A percentile compares a stretch with the other conserved stretches of the same genome.
Conservation (phyloP, 2,329 filamentous ascomycete species). For the Fusarium napiforme region DNA sequence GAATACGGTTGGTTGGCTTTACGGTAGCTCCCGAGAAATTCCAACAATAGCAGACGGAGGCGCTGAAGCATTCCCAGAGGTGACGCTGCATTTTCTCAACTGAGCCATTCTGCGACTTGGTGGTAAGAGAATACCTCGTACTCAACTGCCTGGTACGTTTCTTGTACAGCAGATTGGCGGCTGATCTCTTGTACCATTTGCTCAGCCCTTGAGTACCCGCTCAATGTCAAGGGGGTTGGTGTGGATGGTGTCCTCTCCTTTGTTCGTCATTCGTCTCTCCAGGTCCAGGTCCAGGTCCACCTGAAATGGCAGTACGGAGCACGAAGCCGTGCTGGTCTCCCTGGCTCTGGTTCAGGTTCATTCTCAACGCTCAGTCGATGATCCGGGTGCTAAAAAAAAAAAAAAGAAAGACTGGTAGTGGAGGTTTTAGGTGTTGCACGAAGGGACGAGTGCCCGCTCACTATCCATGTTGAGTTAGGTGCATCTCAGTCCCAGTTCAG, state of each 20-base stretch:
- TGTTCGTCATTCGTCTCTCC: constrained; percentile 28
- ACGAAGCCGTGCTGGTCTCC: constrained; percentile 24
- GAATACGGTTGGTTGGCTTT: constrained; percentile 14
- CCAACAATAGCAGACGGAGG: constrained; percentile 4
- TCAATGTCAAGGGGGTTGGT: constrained; percentile 22
- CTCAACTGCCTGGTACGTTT: constrained; percentile 16
- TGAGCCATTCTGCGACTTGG: constrained; percentile 28
- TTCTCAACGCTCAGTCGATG: constrained; percentile 10
- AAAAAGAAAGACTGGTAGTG: background rate
- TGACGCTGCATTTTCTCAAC: constrained; percentile 13
- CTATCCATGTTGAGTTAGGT: constrained; percentile 33
- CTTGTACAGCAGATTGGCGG: background rate
- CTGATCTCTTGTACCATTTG: constrained; percentile 19
- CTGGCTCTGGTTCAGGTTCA: constrained; percentile 11
- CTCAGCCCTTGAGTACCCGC: constrained; percentile 25
- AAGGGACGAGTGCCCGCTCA: constrained; percentile 23
- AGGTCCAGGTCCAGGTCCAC: constrained; percentile 30
- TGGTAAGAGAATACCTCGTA: constrained; percentile 28
- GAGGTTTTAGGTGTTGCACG: constrained; percentile 25
- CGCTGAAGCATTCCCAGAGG: constrained; percentile 24
- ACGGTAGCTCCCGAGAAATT: constrained; percentile 10
- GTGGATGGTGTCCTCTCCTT: constrained; percentile 27
- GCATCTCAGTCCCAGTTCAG: constrained; percentile 23
- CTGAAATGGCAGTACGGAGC: constrained; percentile 18
- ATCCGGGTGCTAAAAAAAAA: constrained; percentile 20